These are phyloP conservation scores for Chrysophaeum taylorii DNA, from an alignment of 352 stramenopile species.

Conservation along the genomic window DNA sequence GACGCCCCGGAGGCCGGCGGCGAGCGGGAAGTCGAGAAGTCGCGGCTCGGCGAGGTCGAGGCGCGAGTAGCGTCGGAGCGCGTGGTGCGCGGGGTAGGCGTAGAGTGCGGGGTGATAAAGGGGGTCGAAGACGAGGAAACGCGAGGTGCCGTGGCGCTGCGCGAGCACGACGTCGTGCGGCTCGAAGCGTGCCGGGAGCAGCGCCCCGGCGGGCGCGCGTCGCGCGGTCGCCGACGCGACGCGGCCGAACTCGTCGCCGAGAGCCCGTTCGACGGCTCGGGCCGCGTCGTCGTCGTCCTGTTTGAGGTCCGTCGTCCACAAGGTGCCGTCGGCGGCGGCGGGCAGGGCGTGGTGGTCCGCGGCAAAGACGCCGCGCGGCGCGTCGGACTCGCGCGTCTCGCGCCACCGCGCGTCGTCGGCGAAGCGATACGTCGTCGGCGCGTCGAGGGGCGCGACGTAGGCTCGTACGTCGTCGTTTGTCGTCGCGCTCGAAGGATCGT, in stretches of 20 bases:
- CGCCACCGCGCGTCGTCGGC: too few relatives aligned
- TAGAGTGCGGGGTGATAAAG: background rate
- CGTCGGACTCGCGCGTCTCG: too few relatives aligned
- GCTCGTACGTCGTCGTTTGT: too few relatives aligned
- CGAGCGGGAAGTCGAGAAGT: background rate
- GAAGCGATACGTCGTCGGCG: background rate
- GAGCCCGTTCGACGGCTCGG: too few relatives aligned
- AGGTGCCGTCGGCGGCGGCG: too few relatives aligned
- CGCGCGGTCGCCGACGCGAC: background rate
- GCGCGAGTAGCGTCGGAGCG: background rate
- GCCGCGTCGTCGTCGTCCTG: too few relatives aligned
- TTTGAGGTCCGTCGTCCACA: too few relatives aligned
- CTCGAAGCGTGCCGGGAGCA: background rate
- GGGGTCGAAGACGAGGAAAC: background rate
- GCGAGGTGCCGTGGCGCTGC: background rate
- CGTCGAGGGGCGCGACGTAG: background rate
- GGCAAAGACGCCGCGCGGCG: too few relatives aligned
- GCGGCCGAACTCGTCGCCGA: background rate
- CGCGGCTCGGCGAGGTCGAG: background rate
- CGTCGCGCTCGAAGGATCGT: too few relatives aligned
- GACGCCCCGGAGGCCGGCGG: background rate
- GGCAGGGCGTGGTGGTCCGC: too few relatives aligned
- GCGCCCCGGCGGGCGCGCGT: background rate
- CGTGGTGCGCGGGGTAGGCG: background rate
- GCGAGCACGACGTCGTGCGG: background rate